phyloP scores from a whole-genome alignment of 768 basidiomycete species.

The Albatrellus ellisii region DNA sequence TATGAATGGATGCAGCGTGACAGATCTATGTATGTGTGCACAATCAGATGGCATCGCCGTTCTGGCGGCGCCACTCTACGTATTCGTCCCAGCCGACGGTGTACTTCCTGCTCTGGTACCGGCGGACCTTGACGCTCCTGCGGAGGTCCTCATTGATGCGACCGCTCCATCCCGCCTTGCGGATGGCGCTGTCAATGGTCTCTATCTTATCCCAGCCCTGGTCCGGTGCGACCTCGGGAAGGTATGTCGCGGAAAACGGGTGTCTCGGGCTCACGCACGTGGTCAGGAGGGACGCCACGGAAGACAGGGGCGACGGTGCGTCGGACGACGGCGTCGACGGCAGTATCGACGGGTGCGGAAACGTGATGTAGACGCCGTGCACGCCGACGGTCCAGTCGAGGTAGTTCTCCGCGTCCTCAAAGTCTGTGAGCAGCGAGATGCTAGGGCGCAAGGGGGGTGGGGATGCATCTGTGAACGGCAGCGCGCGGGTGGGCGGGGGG shows the following conservation, averaged over 20 bases:
- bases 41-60: constrained; percentile 25
- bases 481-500: constrained; percentile 2
- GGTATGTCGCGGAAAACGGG: constrained; percentile 75
- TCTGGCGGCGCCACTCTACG: constrained; percentile 51
- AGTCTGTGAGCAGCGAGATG: constrained; percentile 87
- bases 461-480: constrained; percentile 4
- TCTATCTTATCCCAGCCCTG: constrained; percentile 93
- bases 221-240: constrained; percentile 84
- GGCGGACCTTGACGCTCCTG: constrained; percentile 57
- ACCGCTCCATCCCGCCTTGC: constrained; percentile 86
- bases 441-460: too few relatives aligned
- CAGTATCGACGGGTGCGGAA: constrained; percentile 65
- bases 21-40: background rate
- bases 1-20: background rate
- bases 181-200: constrained; percentile 82
- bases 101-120: constrained; percentile 72
- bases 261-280: constrained; percentile 23
- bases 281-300: constrained; percentile 40
- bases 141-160: constrained; percentile 72
- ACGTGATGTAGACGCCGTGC: constrained; percentile 86
- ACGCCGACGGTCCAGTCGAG: constrained; percentile 89
- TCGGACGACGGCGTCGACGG: constrained; percentile 34
- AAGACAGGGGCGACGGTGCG: constrained; percentile 60
- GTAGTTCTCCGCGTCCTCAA: constrained; percentile 73
- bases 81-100: constrained; percentile 67